These are phyloP conservation scores for Triangularia setosa DNA, from an alignment of 2,329 filamentous ascomycete species.

Conservation along the genomic window DNA sequence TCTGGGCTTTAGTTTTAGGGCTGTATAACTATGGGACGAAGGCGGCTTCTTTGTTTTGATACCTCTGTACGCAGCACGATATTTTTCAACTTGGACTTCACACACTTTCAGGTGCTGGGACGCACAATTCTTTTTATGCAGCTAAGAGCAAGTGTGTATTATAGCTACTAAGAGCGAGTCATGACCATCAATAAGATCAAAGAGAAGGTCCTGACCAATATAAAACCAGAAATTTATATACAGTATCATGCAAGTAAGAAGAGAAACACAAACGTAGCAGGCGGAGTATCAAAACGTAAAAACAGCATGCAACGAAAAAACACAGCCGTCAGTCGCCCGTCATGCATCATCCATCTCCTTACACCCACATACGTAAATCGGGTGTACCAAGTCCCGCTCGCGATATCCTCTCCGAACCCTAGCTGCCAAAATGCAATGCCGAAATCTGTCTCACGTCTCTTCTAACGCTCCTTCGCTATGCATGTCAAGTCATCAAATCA, in stretches of 20 bases:
- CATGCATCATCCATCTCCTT: not conserved
- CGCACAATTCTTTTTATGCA: too few relatives aligned
- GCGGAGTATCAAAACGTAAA: not conserved
- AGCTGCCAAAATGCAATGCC: not conserved
- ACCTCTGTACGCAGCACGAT: not conserved
- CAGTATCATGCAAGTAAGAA: not conserved
- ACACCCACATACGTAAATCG: not conserved
- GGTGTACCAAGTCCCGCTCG: not conserved
- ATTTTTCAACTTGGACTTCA: too few relatives aligned
- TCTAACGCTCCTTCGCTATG: not conserved
- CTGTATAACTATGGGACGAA: not conserved
- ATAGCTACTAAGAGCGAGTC: too few relatives aligned
- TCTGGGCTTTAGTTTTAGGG: not conserved
- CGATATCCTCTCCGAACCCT: not conserved
- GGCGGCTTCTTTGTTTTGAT: not conserved
- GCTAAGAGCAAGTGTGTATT: too few relatives aligned
- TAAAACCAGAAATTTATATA: not conserved
- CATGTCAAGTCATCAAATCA: slow-evolving; percentile 3
- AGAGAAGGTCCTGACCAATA: not conserved
- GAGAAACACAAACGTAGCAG: not conserved
- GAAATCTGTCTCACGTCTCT: not conserved
- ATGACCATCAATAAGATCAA: too few relatives aligned
- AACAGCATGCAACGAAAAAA: not conserved
- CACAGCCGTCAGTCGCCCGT: too few relatives aligned
- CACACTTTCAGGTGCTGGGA: too few relatives aligned